A percentile compares a stretch with the other conserved stretches of the same genome.
Conservation (phyloP, 1,284 basidiomycete species). For the Ganoderma leucocontextum region DNA sequence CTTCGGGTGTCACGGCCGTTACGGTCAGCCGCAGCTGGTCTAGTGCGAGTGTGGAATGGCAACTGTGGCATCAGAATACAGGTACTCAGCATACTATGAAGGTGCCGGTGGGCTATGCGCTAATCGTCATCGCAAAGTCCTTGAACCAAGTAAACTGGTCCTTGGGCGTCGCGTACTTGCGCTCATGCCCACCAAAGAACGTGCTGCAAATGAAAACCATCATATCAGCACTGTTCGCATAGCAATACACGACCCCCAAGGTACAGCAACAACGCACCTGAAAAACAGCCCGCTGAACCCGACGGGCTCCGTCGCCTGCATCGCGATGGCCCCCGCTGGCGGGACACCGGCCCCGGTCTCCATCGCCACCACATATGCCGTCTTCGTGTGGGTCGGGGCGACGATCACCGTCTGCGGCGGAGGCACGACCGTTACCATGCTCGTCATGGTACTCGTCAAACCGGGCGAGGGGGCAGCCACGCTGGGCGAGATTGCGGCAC, state of each 20-base stretch:
- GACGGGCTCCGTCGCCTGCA: conserved; percentile 42
- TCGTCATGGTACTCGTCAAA: conserved; percentile 19
- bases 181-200: conserved; percentile 81
- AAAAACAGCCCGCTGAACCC: conserved; percentile 78
- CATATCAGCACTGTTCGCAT: neutral
- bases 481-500: neutral
- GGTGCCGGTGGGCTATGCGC: conserved; percentile 25
- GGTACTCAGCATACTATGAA: neutral
- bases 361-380: conserved; percentile 30
- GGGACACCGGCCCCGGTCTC: conserved; percentile 14
- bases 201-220: conserved; percentile 58
- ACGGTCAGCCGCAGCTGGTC: neutral
- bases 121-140: conserved; percentile 59
- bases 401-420: conserved; percentile 34
- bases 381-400: conserved; percentile 31
- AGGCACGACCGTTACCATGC: conserved; percentile 22
- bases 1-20: neutral
- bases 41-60: neutral
- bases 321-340: conserved; percentile 7
- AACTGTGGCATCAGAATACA: neutral
- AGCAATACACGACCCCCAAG: neutral
- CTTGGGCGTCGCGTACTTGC: conserved; percentile 68
- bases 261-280: conserved; percentile 54
- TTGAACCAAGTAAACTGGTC: conserved; percentile 82
- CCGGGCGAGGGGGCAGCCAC: neutral